Evolutionary conservation across 305 asterid species (phyloP).

Genomic region (Vinca major): DNA sequence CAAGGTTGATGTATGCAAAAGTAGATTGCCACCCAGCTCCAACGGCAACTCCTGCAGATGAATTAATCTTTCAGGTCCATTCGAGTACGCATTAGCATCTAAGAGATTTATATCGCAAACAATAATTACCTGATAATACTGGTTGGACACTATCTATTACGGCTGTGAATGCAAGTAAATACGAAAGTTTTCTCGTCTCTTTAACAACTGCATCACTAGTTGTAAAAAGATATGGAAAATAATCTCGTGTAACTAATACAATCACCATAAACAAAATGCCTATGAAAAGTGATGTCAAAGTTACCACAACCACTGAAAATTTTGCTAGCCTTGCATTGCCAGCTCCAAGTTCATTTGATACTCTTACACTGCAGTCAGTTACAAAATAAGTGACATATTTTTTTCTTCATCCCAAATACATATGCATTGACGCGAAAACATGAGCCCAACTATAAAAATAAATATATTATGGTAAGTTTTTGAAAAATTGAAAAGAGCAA

Average conservation of each 20-base stretch:
- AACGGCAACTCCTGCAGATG: slow-evolving; percentile 58
- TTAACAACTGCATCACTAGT: slow-evolving; percentile 56
- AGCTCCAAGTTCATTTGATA: slow-evolving; percentile 71
- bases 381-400: neutral
- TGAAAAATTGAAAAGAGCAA: too few relatives aligned
- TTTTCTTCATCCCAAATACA: neutral
- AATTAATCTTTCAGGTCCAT: too few relatives aligned
- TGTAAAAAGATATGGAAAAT: slow-evolving; percentile 56
- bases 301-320: slow-evolving; percentile 59
- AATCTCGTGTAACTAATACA: slow-evolving; percentile 42
- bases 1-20: slow-evolving; percentile 60
- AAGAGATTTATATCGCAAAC: too few relatives aligned
- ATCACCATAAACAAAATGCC: slow-evolving; percentile 33
- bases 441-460: too few relatives aligned
- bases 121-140: slow-evolving; percentile 52
- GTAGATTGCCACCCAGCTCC: slow-evolving; percentile 89
- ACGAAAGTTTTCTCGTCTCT: slow-evolving; percentile 50
- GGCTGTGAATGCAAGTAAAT: slow-evolving; percentile 46
- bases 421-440: too few relatives aligned
- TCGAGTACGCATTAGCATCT: too few relatives aligned
- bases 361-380: slow-evolving; percentile 47
- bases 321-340: slow-evolving; percentile 65
- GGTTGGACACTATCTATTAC: slow-evolving; percentile 68
- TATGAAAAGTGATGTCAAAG: slow-evolving; percentile 41
- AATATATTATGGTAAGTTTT: too few relatives aligned